Conservation (phyloP, 257 asterid genomes). For the Solanum habrochaites region DNA sequence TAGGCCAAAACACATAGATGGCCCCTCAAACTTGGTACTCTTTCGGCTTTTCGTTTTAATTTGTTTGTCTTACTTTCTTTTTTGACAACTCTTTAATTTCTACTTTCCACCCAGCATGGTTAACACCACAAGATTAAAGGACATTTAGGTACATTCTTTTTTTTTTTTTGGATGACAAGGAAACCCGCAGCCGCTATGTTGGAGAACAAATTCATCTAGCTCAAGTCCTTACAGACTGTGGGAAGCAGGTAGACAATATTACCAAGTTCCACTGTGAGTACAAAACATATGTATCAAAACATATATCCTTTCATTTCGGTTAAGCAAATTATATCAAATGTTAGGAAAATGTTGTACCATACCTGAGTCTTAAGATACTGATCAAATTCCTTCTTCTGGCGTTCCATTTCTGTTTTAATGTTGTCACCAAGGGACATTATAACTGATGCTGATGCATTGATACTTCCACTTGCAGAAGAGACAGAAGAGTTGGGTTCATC, state of each 20-base stretch:
- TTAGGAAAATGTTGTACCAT: neutral
- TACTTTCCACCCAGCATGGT: neutral
- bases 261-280: neutral
- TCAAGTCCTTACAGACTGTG: neutral
- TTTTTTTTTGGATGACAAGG: too few species aligned
- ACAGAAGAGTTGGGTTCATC: conserved; percentile 76
- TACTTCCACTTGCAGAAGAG: conserved; percentile 56
- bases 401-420: conserved; percentile 47
- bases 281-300: neutral
- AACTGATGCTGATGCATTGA: conserved; percentile 38
- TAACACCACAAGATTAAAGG: neutral
- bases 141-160: neutral
- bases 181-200: neutral
- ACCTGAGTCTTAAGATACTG: conserved; percentile 69
- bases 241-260: neutral
- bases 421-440: conserved; percentile 35
- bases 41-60: neutral
- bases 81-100: neutral
- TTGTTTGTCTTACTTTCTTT: neutral
- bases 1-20: neutral
- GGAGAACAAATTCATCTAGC: neutral
- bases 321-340: neutral
- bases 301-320: neutral
- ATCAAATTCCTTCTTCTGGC: conserved; percentile 55
- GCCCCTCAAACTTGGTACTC: neutral